A percentile compares a stretch with the other conserved stretches of the same genome.
phyloP scores from a whole-genome alignment of 306 rosid genomes.

The Sicyos edulis region DNA sequence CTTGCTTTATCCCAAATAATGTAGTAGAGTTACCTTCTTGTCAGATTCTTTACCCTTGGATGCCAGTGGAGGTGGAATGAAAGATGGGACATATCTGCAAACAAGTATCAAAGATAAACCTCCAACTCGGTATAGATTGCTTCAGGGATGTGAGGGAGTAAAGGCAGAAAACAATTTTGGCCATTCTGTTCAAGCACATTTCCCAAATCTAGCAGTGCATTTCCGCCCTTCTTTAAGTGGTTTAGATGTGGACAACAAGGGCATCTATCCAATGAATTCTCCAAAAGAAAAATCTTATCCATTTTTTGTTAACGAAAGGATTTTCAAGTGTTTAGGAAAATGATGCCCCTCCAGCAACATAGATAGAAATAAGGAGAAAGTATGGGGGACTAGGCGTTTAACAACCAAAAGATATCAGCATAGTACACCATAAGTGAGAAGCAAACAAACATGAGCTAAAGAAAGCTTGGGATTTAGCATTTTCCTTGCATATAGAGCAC shows the following conservation, averaged over 20 bases:
- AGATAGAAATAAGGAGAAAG: background rate
- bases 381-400: background rate
- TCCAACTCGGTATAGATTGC: constrained; percentile 25
- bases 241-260: too few species aligned
- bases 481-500: background rate
- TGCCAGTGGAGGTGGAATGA: constrained; percentile 94
- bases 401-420: background rate
- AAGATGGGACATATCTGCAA: constrained; percentile 97
- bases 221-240: too few species aligned
- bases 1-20: background rate
- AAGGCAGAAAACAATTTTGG: too few species aligned
- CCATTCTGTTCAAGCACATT: too few species aligned
- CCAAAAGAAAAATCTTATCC: too few species aligned
- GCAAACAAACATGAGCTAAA: background rate
- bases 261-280: too few species aligned
- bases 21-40: constrained; percentile 57
- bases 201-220: too few species aligned
- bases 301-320: background rate
- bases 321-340: background rate
- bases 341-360: background rate
- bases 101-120: constrained; percentile 35
- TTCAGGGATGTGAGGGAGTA: constrained; percentile 5
- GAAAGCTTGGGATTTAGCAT: background rate
- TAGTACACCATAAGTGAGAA: background rate
- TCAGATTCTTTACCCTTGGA: constrained; percentile 92